Base-by-base conservation (phyloP, 2,329 filamentous ascomycete species). In the Penicillium sp. region DNA sequence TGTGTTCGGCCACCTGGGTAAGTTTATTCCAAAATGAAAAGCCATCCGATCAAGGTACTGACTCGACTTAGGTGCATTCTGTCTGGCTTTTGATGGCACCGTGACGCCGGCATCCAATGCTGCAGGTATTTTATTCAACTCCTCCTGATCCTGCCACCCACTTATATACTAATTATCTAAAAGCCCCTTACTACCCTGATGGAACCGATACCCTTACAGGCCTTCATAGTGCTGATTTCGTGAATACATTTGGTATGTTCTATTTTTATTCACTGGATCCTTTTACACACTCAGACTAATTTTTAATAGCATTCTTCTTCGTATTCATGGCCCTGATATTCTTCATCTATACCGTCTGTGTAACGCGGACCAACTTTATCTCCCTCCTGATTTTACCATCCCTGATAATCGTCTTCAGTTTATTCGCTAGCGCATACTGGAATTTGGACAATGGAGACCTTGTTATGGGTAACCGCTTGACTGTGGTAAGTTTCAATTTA, bases 1-100 rank as follows among this genome's bases (percentile, higher is more conserved):
- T 35, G 61, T 63, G 6, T 65, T 65, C 32, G 51, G 51, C 25
- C 51, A 54, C 32, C 37, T 54, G 1, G 51, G 51, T 54, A 48
- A 28, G 42, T n/a, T 29, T 3, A 25, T 5, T 38, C 27, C 23
- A 6, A 24, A 18, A 31, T 8, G 25, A 23, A 24, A 20, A 25
- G 24, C 24, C 24, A 25, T 25, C 24, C 24, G 3, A 25, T 25
- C 24, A 25, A 25, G 24, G 24, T 25, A 42, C 18, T 50, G 6
- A 53, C 44, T 37, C 35, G 7, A 3, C n/a, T 10, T 25, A 54
- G 51, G 51, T 18, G 47, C 51, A 29, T 54, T 54, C 41, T 54
- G 51, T 29, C 20, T 54, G 47, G 51, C 51, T 20, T 48, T 54
- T 15, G 51, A 48, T 31, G 51, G 40, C 13, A 54, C 23, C 25